Conservation (phyloP, 768 basidiomycete species). For the Grammothele lineata region DNA sequence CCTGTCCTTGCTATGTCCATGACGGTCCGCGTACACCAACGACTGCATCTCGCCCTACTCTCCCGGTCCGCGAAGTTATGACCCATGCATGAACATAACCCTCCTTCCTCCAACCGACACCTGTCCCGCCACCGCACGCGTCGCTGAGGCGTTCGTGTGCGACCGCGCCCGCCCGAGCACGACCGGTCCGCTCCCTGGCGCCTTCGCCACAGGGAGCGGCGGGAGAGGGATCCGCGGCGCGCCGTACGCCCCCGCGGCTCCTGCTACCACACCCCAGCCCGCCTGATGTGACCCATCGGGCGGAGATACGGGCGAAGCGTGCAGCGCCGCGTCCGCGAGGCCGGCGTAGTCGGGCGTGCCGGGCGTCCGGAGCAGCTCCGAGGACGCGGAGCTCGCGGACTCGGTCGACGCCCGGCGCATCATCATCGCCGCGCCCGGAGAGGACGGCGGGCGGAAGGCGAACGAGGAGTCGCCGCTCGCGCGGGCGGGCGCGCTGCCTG, state of each 20-base stretch:
- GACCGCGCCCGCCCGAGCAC: too few species aligned
- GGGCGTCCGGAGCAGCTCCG: conserved; percentile 6
- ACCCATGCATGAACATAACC: conserved; percentile 21
- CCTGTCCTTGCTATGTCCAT: too few species aligned
- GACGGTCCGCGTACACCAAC: too few species aligned
- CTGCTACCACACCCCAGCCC: neutral
- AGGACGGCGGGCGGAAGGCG: conserved; percentile 1
- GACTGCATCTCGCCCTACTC: too few species aligned
- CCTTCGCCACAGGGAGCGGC: neutral
- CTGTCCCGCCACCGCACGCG: too few species aligned
- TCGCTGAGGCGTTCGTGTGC: too few species aligned
- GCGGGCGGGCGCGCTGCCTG: neutral
- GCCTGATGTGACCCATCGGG: neutral
- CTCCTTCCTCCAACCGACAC: conserved; percentile 21
- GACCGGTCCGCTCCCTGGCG: neutral
- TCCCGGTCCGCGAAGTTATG: too few species aligned
- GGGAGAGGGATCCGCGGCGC: conserved; percentile 5
- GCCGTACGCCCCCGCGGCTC: conserved; percentile 17
- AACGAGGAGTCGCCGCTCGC: conserved; percentile 3
- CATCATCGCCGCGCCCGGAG: neutral
- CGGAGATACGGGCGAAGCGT: neutral
- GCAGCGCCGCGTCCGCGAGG: conserved; percentile 11
- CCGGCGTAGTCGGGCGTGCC: conserved; percentile 4
- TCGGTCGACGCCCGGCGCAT: neutral
- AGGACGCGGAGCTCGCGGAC: neutral